A percentile compares a stretch with the other conserved stretches of the same genome.
These are phyloP conservation scores for Trebouxia sp. DNA, from an alignment of 139 green algal species.

Conservation along the genomic window DNA sequence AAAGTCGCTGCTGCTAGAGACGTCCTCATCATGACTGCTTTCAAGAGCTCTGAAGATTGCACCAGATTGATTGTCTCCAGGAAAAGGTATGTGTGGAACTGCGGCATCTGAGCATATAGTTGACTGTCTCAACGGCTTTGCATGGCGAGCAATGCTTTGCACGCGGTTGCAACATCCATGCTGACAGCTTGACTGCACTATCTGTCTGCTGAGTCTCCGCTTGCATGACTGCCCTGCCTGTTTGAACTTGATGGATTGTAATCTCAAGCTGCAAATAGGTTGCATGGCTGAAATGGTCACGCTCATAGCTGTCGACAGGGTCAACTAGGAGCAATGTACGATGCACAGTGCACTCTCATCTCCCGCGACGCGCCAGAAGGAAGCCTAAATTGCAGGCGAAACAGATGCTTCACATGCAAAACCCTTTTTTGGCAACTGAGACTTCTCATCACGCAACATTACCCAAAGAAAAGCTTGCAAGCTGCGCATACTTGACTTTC, in stretches of 20 bases:
- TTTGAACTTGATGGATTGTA: not conserved
- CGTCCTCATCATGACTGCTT: constrained; percentile 10
- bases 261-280: not conserved
- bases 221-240: not conserved
- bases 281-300: not conserved
- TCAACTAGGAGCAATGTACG: not conserved
- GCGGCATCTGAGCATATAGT: constrained; percentile 1
- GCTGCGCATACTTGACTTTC: too few species aligned
- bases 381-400: too few species aligned
- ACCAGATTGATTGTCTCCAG: constrained; percentile 45
- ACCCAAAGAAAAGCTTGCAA: too few species aligned
- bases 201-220: not conserved
- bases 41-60: constrained; percentile 42
- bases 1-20: not conserved
- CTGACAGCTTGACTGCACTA: too few species aligned
- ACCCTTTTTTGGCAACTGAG: too few species aligned
- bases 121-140: not conserved
- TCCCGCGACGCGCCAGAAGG: too few species aligned
- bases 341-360: too few species aligned
- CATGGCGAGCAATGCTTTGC: too few species aligned
- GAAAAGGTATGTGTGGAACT: constrained; percentile 32
- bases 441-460: too few species aligned
- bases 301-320: not conserved
- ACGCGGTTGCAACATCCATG: not conserved
- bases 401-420: too few species aligned